Evolutionary conservation across 1,284 basidiomycete species (phyloP), one percentile per base, ranked within the genome.

Genomic region (Termitomyces sp.): DNA sequence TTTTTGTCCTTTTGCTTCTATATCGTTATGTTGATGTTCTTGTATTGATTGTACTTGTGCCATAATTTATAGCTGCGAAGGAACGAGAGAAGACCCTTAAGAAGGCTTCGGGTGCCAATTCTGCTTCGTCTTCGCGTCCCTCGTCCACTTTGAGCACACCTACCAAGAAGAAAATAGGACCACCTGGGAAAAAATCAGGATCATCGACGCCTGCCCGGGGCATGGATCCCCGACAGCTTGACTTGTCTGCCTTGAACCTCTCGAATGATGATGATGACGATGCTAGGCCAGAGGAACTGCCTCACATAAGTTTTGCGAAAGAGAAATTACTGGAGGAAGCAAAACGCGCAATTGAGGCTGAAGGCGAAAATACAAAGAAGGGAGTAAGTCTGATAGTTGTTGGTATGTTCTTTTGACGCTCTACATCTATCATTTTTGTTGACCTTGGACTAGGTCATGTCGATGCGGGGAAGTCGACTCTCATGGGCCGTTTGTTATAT

Each of bases 381-480:
- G 81, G 78, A 34, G 74, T 98, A 45, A 96, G 89, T 67, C 73
- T 99, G 60, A 90, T 99, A 17, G 94, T 99, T 39, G 89, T 99
- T 50, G 96, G 95, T 95, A 68, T 62, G 83, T 62, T n/a, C 40
- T 46, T 45, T 30, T 10, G 33, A 24, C 28, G 33, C 19, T 47
- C 42, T 7, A 13, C 45, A 17, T 21, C 10, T 34, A 30, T 26
- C 30, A 41, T 24, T 42, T 28, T 24, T 39, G 52, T 17, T 4
- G 10, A 54, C 46, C 31, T 15, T 30, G 9, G 26, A 50, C 33
- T 42, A 94, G 95, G 96, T 24, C 96, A 99, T 66, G 96, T 99
- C 57, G 96, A 99, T 71, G 96, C 97, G 13, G 96, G 96, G 48
- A 99, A 99, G 71, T 98, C 95, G 9, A 99, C 96, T 0, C 71